Evolutionary conservation across 148 eudicot species (phyloP), one percentile per base, ranked within the genome.

Genomic region (Pharnaceum exiguum): DNA sequence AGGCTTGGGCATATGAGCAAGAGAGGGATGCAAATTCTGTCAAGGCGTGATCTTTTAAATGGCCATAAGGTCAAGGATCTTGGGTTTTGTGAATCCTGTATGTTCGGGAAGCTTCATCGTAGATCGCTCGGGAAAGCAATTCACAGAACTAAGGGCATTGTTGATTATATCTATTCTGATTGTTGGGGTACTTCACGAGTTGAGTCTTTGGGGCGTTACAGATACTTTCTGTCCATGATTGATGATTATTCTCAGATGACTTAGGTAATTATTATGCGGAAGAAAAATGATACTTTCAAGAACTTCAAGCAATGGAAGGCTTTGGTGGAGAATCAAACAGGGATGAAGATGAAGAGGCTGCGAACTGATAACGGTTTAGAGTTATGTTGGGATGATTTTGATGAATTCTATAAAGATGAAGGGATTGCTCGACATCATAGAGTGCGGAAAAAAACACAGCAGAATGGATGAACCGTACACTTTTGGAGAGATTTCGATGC

Each of bases 151-250:
- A 51, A 52, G 22, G 59, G 59, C 11, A 40, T 35, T 15, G n/a
- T 42, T 15, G 51, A 63, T 42, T 63, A 63, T n/a, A 28, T 63
- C n/a, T 59, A 42, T 40, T 63, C 18, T 5, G 51, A 63, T 22
- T 29, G 25, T 2, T 63, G 50, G 59, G 68, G 40, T 37, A 59
- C 68, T 2, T 39, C 50, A 5, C 19, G 7, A 8, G 51, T 40
- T 12, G 26, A 17, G 6, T 47, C 51, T 13, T 10, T 11, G 7
- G 49, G 49, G 7, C 16, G 25, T 2, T 13, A 11, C 13, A 7
- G 28, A 4, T 42, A 54, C 18, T 16, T 45, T 1, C 5, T 55
- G 29, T 17, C 62, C 18, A 19, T 55, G 7, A 45, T 65, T 23
- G 62, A 55, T 44, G 69, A 65, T 60, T 46, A 46, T 31, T 60